These are phyloP conservation scores for Fusarium sp. DNA, from an alignment of 2,329 filamentous ascomycete species.

Conservation along the genomic window DNA sequence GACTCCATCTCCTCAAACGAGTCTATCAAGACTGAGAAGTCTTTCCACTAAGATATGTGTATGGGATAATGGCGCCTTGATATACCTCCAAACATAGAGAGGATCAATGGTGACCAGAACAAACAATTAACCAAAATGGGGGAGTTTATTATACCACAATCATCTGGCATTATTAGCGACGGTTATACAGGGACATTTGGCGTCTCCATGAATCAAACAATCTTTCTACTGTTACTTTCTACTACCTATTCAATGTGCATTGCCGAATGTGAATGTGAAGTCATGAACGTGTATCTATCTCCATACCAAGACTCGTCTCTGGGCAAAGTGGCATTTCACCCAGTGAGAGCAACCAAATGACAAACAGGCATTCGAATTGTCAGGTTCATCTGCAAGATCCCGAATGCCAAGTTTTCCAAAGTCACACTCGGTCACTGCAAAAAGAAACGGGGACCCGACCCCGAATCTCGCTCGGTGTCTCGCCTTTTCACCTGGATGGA, in stretches of 20 bases:
- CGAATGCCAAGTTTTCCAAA: slow-evolving; percentile 27
- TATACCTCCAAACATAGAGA: background rate
- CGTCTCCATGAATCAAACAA: slow-evolving; percentile 37
- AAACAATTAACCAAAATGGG: slow-evolving; percentile 10
- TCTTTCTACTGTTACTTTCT: slow-evolving; percentile 5
- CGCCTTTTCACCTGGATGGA: slow-evolving; percentile 16
- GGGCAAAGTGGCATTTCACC: background rate
- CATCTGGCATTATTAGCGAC: slow-evolving; percentile 42
- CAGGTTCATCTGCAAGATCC: slow-evolving; percentile 23
- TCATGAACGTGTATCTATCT: background rate
- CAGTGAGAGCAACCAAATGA: slow-evolving; percentile 28
- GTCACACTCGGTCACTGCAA: background rate
- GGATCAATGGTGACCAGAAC: background rate
- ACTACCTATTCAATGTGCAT: background rate
- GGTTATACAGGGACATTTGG: slow-evolving; percentile 27
- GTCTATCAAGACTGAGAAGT: slow-evolving; percentile 41
- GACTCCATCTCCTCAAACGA: slow-evolving; percentile 47
- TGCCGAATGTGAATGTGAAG: background rate
- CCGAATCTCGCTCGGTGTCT: slow-evolving; percentile 22
- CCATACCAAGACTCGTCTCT: background rate
- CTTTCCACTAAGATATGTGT: slow-evolving; percentile 27
- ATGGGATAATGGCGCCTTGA: slow-evolving; percentile 6
- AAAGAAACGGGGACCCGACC: background rate
- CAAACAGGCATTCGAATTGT: slow-evolving; percentile 18
- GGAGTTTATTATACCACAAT: slow-evolving; percentile 31